Base-by-base conservation (phyloP, 1,139 yeast genomes). In the Geotrichum aggregatum region DNA sequence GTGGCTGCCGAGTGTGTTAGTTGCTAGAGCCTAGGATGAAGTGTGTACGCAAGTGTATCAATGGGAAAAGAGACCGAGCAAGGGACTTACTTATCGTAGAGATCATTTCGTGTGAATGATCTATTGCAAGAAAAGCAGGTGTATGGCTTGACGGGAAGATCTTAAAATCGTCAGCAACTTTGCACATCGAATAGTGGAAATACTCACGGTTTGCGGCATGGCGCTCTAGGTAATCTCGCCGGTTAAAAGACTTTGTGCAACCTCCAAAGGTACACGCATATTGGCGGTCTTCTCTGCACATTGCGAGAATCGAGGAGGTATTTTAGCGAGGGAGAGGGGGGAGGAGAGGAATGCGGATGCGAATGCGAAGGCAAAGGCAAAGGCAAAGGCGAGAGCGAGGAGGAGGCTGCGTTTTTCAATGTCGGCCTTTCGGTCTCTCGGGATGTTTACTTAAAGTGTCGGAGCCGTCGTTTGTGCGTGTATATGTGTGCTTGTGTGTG, bases 161-260 rank as follows among this genome's bases (percentile, higher is more conserved):
- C 56, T 53, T 21, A 6, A 24, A 24, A 8, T 24, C 28, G 22
- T 6, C 11, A 24, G 16, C 22, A 21, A 39, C 35, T 16, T 30
- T 42, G 13, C 4, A 6, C 8, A 31, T 1, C 22, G 3, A 19
- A 36, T 13, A 24, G n/a, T 21, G n/a, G 19, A 14, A 22, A 7
- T 26, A 57, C 64, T 39, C 46, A 61, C 64, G 72, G 55, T 69
- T 69, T 3, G 68, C 68, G 14, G 71, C 61, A 54, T 69, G 73
- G 16, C 73, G 61, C 19, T 66, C 66, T 26, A 69, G 61, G 54
- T 69, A 69, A 56, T 69, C 73, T 11, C 69, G 60, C 28, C 73
- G 62, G 54, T 68, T 67, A 56, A 69, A 69, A 38, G 63, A 57
- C 57, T 69, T 69, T 34, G 62, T 61, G 58, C 72, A 69, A 18